These are phyloP conservation scores for Fragilaria crotonensis DNA, from an alignment of 108 stramenopile genomes.

Conservation along the genomic window DNA sequence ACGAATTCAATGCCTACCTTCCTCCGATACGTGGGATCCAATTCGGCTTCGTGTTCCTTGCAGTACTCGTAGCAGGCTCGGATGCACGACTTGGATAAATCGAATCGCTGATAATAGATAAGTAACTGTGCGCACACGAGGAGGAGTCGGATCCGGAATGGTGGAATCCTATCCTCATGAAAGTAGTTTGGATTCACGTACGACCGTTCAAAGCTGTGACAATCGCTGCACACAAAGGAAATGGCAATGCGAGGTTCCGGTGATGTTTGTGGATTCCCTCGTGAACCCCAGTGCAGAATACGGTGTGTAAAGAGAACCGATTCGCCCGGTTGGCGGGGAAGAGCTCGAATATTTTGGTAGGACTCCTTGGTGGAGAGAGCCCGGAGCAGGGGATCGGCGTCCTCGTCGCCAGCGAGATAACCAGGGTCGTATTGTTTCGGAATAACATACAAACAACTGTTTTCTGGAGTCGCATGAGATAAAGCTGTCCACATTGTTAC, in stretches of 20 bases:
- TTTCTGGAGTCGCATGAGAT: constrained; percentile 53
- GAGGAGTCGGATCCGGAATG: constrained; percentile 58
- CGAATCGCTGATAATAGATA: constrained; percentile 71
- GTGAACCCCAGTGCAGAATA: constrained; percentile 72
- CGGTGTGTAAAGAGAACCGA: constrained; percentile 64
- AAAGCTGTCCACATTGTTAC: constrained; percentile 68
- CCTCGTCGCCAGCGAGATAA: constrained; percentile 46
- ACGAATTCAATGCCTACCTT: constrained; percentile 69
- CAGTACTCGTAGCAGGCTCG: constrained; percentile 57
- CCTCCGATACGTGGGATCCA: constrained; percentile 53
- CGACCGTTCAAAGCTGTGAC: constrained; percentile 47
- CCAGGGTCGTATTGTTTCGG: constrained; percentile 65
- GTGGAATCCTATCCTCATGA: constrained; percentile 17
- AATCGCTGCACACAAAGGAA: constrained; percentile 65
- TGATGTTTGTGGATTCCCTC: constrained; percentile 24
- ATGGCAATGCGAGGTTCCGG: constrained; percentile 52
- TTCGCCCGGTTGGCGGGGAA: constrained; percentile 51
- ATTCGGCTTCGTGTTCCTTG: constrained; percentile 39
- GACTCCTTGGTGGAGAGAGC: constrained; percentile 56
- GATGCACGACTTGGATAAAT: constrained; percentile 27
- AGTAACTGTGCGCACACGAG: constrained; percentile 67
- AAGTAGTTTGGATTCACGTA: constrained; percentile 21
- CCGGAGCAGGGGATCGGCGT: constrained; percentile 40
- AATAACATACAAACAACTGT: constrained; percentile 69
- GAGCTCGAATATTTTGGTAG: constrained; percentile 64